phyloP scores from a whole-genome alignment of 208 protist species.

The Vickermania ingenoplastis region DNA sequence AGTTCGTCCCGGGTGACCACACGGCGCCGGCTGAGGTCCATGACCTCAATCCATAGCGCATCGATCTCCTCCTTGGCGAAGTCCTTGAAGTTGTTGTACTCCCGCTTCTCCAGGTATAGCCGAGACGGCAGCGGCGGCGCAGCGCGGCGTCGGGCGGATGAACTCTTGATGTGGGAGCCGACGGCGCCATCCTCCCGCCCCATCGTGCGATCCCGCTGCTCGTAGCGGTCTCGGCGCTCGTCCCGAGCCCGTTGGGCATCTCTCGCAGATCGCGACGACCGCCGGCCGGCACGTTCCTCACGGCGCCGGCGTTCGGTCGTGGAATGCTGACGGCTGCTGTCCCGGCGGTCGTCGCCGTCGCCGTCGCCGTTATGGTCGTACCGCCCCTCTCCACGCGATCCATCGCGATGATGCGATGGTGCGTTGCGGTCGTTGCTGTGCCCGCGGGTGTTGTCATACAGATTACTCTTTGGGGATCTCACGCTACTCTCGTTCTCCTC shows the following conservation, averaged over 20 bases:
- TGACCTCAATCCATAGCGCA: background rate
- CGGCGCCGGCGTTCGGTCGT: background rate
- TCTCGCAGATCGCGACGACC: background rate
- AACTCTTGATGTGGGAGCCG: background rate
- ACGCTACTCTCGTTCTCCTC: too few species aligned
- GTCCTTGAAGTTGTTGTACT: slow-evolving; percentile 2
- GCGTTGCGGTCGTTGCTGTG: background rate
- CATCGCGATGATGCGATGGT: too few species aligned
- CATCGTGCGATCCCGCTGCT: background rate
- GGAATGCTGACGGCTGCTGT: background rate
- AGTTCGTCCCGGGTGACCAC: background rate
- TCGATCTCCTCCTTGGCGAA: background rate
- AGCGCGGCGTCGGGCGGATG: background rate
- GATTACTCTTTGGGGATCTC: too few species aligned
- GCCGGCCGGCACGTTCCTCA: background rate
- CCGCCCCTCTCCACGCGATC: too few species aligned
- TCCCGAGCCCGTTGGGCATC: background rate
- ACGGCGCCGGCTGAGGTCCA: background rate
- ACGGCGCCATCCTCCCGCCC: background rate
- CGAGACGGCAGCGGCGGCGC: background rate
- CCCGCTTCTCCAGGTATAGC: background rate
- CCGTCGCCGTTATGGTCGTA: background rate
- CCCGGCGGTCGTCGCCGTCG: background rate
- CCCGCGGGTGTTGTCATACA: too few species aligned
- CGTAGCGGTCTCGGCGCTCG: background rate